A percentile compares a stretch with the other conserved stretches of the same genome.
phyloP scores from a whole-genome alignment of 495 filamentous ascomycete species.

The Podospora pseudocomata region DNA sequence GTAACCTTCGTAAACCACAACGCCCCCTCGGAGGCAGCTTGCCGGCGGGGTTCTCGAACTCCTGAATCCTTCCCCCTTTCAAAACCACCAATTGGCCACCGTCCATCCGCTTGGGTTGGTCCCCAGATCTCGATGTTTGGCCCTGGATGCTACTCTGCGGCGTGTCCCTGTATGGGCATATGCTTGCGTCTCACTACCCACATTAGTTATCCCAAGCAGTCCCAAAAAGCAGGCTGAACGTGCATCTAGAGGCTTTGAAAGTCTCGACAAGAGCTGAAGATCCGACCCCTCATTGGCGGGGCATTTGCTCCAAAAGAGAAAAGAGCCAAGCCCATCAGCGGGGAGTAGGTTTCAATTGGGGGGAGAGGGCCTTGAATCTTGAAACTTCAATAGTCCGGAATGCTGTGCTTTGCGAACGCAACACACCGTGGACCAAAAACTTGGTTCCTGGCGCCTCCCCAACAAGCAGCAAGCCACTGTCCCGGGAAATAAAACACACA shows the following conservation, averaged over 20 bases:
- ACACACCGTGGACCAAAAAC: neutral
- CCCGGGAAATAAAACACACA: neutral
- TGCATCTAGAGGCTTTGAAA: neutral
- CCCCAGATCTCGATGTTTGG: constrained; percentile 1
- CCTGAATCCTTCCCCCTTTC: neutral
- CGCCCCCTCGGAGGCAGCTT: neutral
- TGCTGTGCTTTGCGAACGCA: neutral
- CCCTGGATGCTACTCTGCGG: constrained; percentile 2
- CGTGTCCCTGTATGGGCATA: neutral
- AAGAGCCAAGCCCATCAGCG: neutral
- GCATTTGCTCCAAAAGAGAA: neutral
- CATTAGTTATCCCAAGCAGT: neutral
- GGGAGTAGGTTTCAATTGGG: neutral
- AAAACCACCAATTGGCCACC: neutral
- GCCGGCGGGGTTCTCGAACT: neutral
- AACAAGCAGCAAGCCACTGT: neutral
- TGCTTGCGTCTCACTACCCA: neutral
- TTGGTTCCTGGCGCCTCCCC: neutral
- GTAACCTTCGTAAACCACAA: neutral
- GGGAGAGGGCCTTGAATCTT: neutral
- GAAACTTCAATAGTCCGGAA: neutral
- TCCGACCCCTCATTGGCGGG: constrained; percentile 1
- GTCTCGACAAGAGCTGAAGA: neutral
- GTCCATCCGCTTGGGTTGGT: neutral
- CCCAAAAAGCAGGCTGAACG: neutral